Percentiles rank a stretch among this genome's conserved stretches.
These are phyloP conservation scores for Bocquillonia castaneifolia DNA, from an alignment of 441 rosid species.

Conservation along the genomic window DNA sequence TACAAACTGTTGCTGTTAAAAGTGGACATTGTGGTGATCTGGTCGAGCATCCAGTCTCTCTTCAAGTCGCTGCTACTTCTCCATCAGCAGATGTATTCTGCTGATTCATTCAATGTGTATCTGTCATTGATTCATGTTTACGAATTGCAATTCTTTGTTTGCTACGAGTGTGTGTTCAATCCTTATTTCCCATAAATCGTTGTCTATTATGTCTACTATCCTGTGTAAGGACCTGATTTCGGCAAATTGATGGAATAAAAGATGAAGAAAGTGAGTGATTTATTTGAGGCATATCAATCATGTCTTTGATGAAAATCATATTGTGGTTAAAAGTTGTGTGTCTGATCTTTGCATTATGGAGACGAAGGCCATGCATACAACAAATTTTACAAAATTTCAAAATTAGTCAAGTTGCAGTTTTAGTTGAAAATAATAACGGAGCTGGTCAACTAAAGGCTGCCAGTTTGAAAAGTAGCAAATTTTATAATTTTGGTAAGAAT, in stretches of 20 bases:
- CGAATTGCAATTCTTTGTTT: slow-evolving; percentile 8
- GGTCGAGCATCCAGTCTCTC: slow-evolving; percentile 32
- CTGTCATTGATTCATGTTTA: neutral
- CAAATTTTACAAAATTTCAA: neutral
- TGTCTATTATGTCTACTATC: neutral
- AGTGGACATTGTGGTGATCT: slow-evolving; percentile 31
- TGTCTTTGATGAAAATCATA: neutral
- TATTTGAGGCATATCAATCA: neutral
- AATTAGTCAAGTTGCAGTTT: neutral
- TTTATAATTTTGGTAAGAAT: too few species aligned
- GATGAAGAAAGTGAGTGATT: slow-evolving; percentile 9
- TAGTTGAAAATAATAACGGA: neutral
- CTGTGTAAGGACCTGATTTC: slow-evolving; percentile 17
- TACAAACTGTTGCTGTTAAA: slow-evolving; percentile 34
- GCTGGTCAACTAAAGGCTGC: neutral
- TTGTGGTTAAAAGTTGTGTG: neutral
- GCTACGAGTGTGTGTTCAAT: slow-evolving; percentile 7
- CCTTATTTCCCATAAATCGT: slow-evolving; percentile 12
- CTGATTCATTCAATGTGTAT: slow-evolving; percentile 18
- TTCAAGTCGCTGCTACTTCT: slow-evolving; percentile 32
- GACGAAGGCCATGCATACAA: neutral
- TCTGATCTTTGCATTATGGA: neutral
- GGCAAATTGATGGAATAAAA: slow-evolving; percentile 22
- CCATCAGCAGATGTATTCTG: slow-evolving; percentile 39
- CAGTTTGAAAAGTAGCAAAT: neutral